Evolutionary conservation across 2,329 filamentous ascomycete species (phyloP), one percentile per base, ranked within the genome.

Genomic region (Esteya vermicola): DNA sequence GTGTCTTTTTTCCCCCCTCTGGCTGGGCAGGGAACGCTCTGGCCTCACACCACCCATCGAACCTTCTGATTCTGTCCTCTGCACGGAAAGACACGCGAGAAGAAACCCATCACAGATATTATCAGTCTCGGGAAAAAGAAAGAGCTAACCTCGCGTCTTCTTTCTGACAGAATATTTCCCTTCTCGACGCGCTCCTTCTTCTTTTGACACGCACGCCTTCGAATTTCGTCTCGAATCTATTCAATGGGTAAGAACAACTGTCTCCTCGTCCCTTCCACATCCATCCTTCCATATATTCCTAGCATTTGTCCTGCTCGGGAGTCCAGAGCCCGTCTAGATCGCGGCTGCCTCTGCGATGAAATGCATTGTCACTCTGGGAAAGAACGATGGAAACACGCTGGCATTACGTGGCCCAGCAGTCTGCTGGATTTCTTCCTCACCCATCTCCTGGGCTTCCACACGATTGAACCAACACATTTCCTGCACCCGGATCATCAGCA

Each of bases 221-320:
- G 19, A 26, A 35, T 35, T 33, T 25, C 33, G 13, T 35, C 19
- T 36, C 31, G 23, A 19, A 25, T 25, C 14, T 54, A 59, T 56
- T 54, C 52, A 59, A 66, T 66, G 63, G 62, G 63, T 66, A 66
- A 66, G 63, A 57, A 55, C 54, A 19, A 10, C 9, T 33, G 31
- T 19, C 51, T 49, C 52, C 50, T 51, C 51, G 48, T 41, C 45
- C 33, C 51, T 43, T 39, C 40, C 13, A 45, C 42, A 44, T 41
- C 14, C 28, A 18, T 25, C 14, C 22, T 16, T 50, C 18, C 20
- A 7, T 22, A 14, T 19, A 9, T 19, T 19, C 10, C 18, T 22
- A 9, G 13, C 8, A 9, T 9, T 6, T 21, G 14, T 5, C 8
- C 2, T 25, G 21, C 49, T 36, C 26, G 20, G 14, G 33, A 33